Percentiles rank a stretch among this genome's conserved stretches.
phyloP scores from a whole-genome alignment of 2,329 filamentous ascomycete genomes.

The Claviceps humidiphila region DNA sequence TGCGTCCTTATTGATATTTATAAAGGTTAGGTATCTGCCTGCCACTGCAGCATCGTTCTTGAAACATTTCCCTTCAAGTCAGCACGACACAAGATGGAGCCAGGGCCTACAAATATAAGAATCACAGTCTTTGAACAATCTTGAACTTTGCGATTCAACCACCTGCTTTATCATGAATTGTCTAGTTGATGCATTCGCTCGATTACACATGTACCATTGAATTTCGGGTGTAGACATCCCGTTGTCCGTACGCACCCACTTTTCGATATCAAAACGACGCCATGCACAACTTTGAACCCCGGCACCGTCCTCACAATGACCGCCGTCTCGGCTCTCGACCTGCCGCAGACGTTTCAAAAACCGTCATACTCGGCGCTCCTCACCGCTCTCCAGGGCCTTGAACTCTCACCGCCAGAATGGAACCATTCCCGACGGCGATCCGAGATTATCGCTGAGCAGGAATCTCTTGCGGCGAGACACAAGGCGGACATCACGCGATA shows the following conservation, averaged over 20 bases:
- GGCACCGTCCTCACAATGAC: background rate
- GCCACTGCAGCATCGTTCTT: background rate
- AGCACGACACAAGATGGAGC: no score
- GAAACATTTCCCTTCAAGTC: no score
- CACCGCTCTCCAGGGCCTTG: conserved; percentile 51
- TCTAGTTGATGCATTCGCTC: background rate
- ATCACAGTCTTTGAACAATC: background rate
- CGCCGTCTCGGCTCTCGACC: conserved; percentile 33
- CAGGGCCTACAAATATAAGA: background rate
- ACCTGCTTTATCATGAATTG: background rate
- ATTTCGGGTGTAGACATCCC: background rate
- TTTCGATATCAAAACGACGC: background rate
- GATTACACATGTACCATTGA: background rate
- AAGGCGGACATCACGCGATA: conserved; percentile 48
- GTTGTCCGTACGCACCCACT: background rate
- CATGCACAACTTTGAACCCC: background rate
- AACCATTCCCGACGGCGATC: conserved; percentile 30
- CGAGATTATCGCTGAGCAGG: conserved; percentile 28
- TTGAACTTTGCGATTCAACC: background rate
- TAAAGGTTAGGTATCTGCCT: fast-evolving
- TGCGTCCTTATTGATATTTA: fast-evolving
- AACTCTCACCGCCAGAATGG: conserved; percentile 57
- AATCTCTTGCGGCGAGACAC: conserved; percentile 26
- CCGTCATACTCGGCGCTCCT: conserved; percentile 54
- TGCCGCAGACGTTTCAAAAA: conserved; percentile 72